Evolutionary conservation across 352 stramenopile species (phyloP).

Genomic region (Halophytophthora polymorphica): DNA sequence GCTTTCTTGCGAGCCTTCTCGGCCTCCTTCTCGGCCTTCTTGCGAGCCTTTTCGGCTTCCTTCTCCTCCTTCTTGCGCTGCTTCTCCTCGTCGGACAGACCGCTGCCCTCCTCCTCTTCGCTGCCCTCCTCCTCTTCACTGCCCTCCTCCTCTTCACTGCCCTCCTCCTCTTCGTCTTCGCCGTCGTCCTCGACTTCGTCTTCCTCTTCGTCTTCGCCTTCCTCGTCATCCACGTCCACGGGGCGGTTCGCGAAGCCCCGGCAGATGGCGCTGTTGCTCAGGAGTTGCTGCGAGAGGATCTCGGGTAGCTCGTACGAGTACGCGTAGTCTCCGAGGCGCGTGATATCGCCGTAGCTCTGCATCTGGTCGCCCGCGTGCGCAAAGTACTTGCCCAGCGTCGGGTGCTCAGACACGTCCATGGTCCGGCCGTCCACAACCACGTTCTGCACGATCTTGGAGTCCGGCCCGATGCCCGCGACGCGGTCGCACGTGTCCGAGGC

Average conservation of each 20-base stretch:
- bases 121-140: constrained; percentile 19
- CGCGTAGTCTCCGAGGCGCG: constrained; percentile 48
- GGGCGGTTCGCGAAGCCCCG: constrained; percentile 17
- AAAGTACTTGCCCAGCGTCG: constrained; percentile 51
- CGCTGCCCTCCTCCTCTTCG: neutral
- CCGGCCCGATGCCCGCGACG: constrained; percentile 23
- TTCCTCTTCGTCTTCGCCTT: constrained; percentile 22
- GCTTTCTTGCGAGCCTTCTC: too few relatives aligned
- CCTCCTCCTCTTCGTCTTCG: constrained; percentile 5
- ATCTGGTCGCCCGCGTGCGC: constrained; percentile 36
- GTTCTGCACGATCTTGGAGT: constrained; percentile 33
- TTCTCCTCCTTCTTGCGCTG: too few relatives aligned
- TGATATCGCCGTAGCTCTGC: constrained; percentile 50
- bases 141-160: constrained; percentile 14
- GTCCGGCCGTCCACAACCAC: constrained; percentile 26
- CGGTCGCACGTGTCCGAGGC: constrained; percentile 29
- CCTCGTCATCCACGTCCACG: constrained; percentile 9
- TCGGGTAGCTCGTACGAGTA: constrained; percentile 60
- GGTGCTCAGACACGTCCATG: constrained; percentile 40
- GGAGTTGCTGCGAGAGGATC: constrained; percentile 44
- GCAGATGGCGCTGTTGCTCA: constrained; percentile 51
- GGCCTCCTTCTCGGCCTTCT: too few relatives aligned
- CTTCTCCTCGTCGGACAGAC: too few relatives aligned
- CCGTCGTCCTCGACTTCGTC: constrained; percentile 20
- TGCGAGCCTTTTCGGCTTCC: too few relatives aligned